Percentiles rank a stretch among this genome's conserved stretches.
These are phyloP conservation scores for Salpingoeca rosetta DNA, from an alignment of 78 protist genomes.

Conservation along the genomic window DNA sequence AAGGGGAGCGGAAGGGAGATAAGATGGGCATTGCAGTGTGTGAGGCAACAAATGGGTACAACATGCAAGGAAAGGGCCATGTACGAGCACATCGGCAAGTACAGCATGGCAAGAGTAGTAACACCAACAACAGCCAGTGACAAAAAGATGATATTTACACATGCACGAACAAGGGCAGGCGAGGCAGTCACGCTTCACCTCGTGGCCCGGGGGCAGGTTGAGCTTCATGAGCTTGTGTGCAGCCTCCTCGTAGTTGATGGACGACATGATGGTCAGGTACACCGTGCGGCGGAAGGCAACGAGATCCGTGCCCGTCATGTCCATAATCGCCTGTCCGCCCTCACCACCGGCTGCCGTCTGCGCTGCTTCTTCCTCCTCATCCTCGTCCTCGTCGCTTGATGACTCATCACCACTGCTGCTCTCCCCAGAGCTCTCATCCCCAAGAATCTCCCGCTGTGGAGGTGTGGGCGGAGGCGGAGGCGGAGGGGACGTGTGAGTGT, in stretches of 20 bases:
- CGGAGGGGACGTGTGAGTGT: too few relatives aligned
- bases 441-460: constrained; percentile 41
- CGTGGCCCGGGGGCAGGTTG: neutral
- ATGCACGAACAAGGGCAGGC: too few relatives aligned
- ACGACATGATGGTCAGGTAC: constrained; percentile 84
- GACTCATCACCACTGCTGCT: constrained; percentile 10
- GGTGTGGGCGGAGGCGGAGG: too few relatives aligned
- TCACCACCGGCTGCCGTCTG: neutral
- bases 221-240: constrained; percentile 78
- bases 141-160: neutral
- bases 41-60: neutral
- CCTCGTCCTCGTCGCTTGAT: constrained; percentile 32
- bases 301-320: constrained; percentile 61
- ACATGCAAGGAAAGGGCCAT: too few relatives aligned
- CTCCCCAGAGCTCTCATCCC: constrained; percentile 29
- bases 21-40: neutral
- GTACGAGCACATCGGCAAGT: neutral
- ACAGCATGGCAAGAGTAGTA: neutral
- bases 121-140: neutral
- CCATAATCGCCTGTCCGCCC: constrained; percentile 6
- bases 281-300: constrained; percentile 62
- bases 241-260: constrained; percentile 78
- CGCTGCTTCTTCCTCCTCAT: neutral
- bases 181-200: too few relatives aligned
- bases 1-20: too few relatives aligned